A percentile compares a stretch with the other conserved stretches of the same genome.
These are phyloP conservation scores for Cladophialophora bantiana DNA, from an alignment of 2,329 filamentous ascomycete genomes.

Conservation along the genomic window DNA sequence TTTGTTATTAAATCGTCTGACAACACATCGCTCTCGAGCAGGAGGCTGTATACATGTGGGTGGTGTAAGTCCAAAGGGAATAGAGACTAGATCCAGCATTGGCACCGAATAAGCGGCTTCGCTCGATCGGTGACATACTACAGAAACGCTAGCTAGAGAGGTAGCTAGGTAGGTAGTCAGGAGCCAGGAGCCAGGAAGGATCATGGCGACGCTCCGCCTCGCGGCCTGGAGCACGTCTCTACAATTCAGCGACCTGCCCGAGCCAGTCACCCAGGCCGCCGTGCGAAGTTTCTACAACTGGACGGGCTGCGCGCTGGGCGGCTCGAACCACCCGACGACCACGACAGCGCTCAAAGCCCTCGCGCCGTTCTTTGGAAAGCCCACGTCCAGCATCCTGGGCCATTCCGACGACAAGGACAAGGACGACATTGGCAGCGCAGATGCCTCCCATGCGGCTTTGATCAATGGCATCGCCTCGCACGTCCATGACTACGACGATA, in stretches of 20 bases:
- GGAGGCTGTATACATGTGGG: too few species aligned
- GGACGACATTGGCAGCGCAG: slow-evolving; percentile 12
- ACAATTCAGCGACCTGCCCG: slow-evolving; percentile 51
- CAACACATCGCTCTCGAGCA: too few species aligned
- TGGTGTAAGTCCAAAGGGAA: too few species aligned
- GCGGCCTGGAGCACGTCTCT: slow-evolving; percentile 58
- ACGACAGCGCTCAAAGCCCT: slow-evolving; percentile 48
- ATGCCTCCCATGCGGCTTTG: slow-evolving; percentile 53
- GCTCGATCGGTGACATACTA: too few species aligned
- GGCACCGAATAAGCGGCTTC: too few species aligned
- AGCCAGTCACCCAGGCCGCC: slow-evolving; percentile 53
- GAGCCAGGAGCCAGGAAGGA: neutral
- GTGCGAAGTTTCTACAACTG: slow-evolving; percentile 62
- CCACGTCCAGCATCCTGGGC: slow-evolving; percentile 50
- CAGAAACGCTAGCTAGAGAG: too few species aligned
- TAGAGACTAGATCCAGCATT: too few species aligned
- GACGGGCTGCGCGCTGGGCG: slow-evolving; percentile 61
- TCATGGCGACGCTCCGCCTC: slow-evolving; percentile 53
- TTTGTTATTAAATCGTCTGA: too few species aligned
- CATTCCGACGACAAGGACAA: slow-evolving; percentile 10
- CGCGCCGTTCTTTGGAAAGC: slow-evolving; percentile 48
- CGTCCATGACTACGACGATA: slow-evolving; percentile 65
- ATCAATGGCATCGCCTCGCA: slow-evolving; percentile 64
- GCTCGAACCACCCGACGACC: slow-evolving; percentile 56
- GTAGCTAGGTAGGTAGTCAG: too few species aligned